Conservation (phyloP, 306 rosid species). For the Cicer cuneatum region DNA sequence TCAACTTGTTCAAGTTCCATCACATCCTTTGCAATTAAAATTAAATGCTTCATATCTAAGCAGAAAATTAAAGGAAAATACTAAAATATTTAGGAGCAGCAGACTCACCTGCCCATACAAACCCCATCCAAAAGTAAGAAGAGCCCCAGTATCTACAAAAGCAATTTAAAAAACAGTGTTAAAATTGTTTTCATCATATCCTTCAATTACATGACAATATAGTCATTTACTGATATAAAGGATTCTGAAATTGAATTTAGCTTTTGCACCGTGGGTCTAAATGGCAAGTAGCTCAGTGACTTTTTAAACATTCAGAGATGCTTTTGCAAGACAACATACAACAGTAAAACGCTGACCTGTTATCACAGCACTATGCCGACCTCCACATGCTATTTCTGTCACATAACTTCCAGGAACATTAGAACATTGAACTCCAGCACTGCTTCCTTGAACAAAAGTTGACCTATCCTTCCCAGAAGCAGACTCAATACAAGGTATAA, state of each 20-base stretch:
- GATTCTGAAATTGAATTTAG: slow-evolving; percentile 35
- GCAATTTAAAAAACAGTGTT: slow-evolving; percentile 1
- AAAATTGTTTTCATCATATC: neutral
- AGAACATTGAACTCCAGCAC: slow-evolving; percentile 52
- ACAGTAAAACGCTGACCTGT: slow-evolving; percentile 62
- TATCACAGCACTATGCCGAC: slow-evolving; percentile 83
- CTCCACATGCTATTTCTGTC: slow-evolving; percentile 88
- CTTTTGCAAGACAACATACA: slow-evolving; percentile 10
- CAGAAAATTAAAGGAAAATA: slow-evolving; percentile 9
- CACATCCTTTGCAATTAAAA: neutral
- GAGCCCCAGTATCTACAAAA: slow-evolving; percentile 71
- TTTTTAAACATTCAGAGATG: slow-evolving; percentile 7
- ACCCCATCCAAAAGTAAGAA: slow-evolving; percentile 93
- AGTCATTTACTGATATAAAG: slow-evolving; percentile 1
- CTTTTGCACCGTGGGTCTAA: neutral
- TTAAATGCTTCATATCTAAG: neutral
- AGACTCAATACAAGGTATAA: slow-evolving; percentile 72
- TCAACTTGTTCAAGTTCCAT: slow-evolving; percentile 6
- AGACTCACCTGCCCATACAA: slow-evolving; percentile 84
- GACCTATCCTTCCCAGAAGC: slow-evolving; percentile 65
- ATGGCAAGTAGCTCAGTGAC: neutral
- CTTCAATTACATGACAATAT: neutral
- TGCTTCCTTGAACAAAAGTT: slow-evolving; percentile 51
- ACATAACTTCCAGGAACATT: slow-evolving; percentile 70
- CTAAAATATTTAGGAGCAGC: slow-evolving; percentile 1